Percentiles rank a stretch among this genome's conserved stretches.
These are phyloP conservation scores for Eucalyptus marginata DNA, from an alignment of 345 rosid genomes.

Conservation along the genomic window DNA sequence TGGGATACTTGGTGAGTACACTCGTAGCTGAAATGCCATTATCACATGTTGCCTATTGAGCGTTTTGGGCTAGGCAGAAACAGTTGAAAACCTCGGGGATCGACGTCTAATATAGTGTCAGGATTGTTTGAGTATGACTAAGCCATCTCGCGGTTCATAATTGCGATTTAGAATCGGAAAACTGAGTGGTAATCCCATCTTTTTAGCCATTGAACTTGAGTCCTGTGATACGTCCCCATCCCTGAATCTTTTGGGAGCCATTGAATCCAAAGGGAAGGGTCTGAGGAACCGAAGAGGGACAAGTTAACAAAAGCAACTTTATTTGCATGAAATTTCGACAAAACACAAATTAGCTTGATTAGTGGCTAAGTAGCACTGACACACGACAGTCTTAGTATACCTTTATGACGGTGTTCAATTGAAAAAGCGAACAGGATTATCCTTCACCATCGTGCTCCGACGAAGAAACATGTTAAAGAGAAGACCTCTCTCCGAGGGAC, in stretches of 20 bases:
- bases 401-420: too few species aligned
- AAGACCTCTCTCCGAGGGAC: too few species aligned
- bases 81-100: not conserved
- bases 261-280: not conserved
- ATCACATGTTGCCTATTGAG: not conserved
- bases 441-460: too few species aligned
- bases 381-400: too few species aligned
- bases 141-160: not conserved
- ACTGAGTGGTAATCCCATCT: not conserved
- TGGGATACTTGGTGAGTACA: not conserved
- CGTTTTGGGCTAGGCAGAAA: not conserved
- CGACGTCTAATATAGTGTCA: fast-evolving
- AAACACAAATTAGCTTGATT: not conserved
- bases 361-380: not conserved
- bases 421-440: too few species aligned
- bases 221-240: not conserved
- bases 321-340: not conserved
- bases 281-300: too few species aligned
- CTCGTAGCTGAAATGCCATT: not conserved
- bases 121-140: not conserved
- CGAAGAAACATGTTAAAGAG: too few species aligned
- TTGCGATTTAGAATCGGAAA: not conserved
- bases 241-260: not conserved
- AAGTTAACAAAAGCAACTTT: not conserved
- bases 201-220: not conserved